Base-by-base conservation (phyloP, 257 asterid species). In the Solanum gandarillasii region DNA sequence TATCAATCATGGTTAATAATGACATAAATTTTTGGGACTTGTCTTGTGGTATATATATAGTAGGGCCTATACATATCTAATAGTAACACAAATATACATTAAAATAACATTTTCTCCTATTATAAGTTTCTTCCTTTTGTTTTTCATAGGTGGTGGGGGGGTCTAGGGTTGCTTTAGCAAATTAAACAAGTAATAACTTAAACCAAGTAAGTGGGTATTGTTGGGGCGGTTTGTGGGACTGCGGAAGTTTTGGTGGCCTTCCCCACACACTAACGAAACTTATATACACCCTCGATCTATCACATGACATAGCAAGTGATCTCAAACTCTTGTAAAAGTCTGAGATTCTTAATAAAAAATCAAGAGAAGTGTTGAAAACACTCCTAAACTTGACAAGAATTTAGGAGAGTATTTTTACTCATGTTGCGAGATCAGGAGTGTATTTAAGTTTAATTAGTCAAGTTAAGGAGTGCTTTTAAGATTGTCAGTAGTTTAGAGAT, bases 221-320 rank as follows among this genome's bases (percentile, higher is more conserved):
- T 90, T 94, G 92, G 97, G 98, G 96, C 97, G 94, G 98, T 95
- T 95, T 92, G 97, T 94, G 95, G 95, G 95, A 92, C 95, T 89
- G 79, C 41, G 81, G 83, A 87, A 88, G 89, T 89, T 38, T 38
- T 38, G 11, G 11, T 38, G 41, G 11, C 41, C 11, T 38, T 38
- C 41, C 41, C 41, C 41, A 8, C 11, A 8, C 3, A 10, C 41
- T 38, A 38, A 38, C 41, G 9, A 38, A 38, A 38, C 11, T 38
- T 38, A 38, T 38, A 38, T 38, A 38, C 41, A 38, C 41, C 9
- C 3, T 9, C 12, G 43, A 39, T 39, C 6, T 46, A 2, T 46
- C 6, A 46, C 55, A 12, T 46, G 7, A 1, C 55, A 46, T 46
- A 12, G 18, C 7, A 12, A 46, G 0, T 46, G 1, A 2, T 46